These are phyloP conservation scores for Akanthomyces uredinophilus DNA, from an alignment of 2,329 filamentous ascomycete species.

Conservation along the genomic window DNA sequence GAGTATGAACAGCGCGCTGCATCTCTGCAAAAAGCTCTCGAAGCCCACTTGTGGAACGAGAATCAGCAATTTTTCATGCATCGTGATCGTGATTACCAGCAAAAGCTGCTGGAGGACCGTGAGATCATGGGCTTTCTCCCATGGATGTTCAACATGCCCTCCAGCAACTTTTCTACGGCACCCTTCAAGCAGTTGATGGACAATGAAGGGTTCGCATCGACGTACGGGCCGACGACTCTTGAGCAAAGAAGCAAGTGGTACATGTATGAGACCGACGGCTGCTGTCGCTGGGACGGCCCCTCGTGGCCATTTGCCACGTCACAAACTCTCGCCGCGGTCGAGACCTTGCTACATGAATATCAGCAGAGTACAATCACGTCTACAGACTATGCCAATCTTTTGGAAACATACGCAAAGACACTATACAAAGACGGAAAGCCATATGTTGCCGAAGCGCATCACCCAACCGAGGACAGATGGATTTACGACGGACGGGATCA, in stretches of 20 bases:
- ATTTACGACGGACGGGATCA: conserved; percentile 30
- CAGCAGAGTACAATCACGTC: conserved; percentile 27
- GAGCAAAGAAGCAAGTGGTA: conserved; percentile 37
- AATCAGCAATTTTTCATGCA: conserved; percentile 35
- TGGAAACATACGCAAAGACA: conserved; percentile 35
- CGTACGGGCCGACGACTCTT: conserved; percentile 37
- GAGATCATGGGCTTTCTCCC: conserved; percentile 39
- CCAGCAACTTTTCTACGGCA: conserved; percentile 23
- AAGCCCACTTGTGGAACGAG: conserved; percentile 32
- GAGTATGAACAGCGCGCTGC: conserved; percentile 31
- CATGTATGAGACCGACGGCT: conserved; percentile 21
- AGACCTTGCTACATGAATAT: conserved; percentile 27
- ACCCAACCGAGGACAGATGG: conserved; percentile 26
- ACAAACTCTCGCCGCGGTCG: conserved; percentile 36
- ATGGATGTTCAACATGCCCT: conserved; percentile 36
- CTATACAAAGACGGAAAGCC: conserved; percentile 34
- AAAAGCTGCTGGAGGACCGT: conserved; percentile 29
- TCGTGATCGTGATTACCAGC: conserved; percentile 27
- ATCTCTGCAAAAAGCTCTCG: conserved; percentile 30
- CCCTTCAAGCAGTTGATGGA: conserved; percentile 16
- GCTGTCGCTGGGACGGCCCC: conserved; percentile 40
- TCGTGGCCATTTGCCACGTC: conserved; percentile 41
- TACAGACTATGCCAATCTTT: conserved; percentile 32
- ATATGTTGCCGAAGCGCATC: conserved; percentile 40
- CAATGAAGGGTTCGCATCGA: conserved; percentile 30